Percentiles rank a stretch among this genome's conserved stretches.
phyloP scores from a whole-genome alignment of 1,284 basidiomycete species.

The Apiotrichum sp. region DNA sequence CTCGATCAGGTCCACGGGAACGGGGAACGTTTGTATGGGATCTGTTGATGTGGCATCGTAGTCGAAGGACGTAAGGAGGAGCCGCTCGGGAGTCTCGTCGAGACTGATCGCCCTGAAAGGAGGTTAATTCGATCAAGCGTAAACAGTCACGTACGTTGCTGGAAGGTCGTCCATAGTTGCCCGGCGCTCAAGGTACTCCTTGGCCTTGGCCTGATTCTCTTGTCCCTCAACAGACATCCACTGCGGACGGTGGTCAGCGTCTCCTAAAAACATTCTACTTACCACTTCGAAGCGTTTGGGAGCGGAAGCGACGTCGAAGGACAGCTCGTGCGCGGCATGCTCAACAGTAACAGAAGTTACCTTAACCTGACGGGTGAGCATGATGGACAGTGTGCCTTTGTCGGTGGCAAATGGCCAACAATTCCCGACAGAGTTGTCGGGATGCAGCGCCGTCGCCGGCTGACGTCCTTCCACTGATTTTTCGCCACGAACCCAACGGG shows the following conservation, averaged over 20 bases:
- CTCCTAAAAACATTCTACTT: conserved; percentile 15
- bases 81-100: conserved; percentile 5
- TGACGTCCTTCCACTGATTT: conserved; percentile 62
- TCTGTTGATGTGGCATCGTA: conserved; percentile 67
- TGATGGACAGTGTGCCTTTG: conserved; percentile 73
- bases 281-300: conserved; percentile 69
- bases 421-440: conserved; percentile 55
- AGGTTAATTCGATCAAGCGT: not conserved
- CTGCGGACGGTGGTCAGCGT: conserved; percentile 24
- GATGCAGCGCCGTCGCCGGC: conserved; percentile 77
- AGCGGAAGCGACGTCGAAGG: conserved; percentile 70
- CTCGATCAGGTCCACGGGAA: conserved; percentile 59
- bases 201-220: conserved; percentile 61
- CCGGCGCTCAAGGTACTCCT: conserved; percentile 30
- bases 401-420: conserved; percentile 88
- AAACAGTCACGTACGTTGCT: conserved; percentile 19
- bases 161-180: not conserved
- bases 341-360: conserved; percentile 79
- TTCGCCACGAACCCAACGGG: conserved; percentile 6
- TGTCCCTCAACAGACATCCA: conserved; percentile 77
- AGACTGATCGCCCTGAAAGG: conserved; percentile 15
- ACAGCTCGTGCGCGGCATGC: conserved; percentile 72
- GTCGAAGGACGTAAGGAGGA: conserved; percentile 69
- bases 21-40: conserved; percentile 80
- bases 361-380: conserved; percentile 61